Evolutionary conservation across 805 yeast genomes (phyloP), one percentile per base, ranked within the genome.

Genomic region (Wickerhamomyces bisporus): DNA sequence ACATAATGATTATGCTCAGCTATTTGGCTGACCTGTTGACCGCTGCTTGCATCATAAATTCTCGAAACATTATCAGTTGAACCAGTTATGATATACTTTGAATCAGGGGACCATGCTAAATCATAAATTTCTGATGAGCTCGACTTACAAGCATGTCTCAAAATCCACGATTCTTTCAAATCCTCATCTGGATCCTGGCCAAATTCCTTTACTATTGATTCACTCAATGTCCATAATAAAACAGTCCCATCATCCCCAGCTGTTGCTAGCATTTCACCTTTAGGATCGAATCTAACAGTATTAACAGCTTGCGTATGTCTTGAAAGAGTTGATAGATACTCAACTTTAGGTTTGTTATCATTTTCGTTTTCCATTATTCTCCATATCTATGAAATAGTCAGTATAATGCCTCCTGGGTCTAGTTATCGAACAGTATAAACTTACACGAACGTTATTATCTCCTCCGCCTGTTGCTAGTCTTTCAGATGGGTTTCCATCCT

Each of bases 181-280:
- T 77, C 85, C 31, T 75, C 81, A 29, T 69, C 72, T 41, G 43
- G 43, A 11, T 45, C 58, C 13, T 52, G 64, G 2, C 86, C 89
- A 54, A 80, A 78, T 28, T 82, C 86, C 43, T 68, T 67, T 6
- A 74, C 67, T 14, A 78, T 64, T 4, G 65, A 64, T 33, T 76
- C 79, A 17, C 77, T 65, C 16, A 71, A 65, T 29, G 65, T 69
- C 98, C 98, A 93, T 26, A 93, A 61, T 45, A 89, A 67, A 19
- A 93, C 73, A 6, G 82, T 77, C 2, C 98, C 98, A 58, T 93
- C 98, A 55, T 93, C 99, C 3, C 97, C 95, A 0, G 96, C 97
- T 0, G 91, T 74, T 0, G 98, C 98, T 17, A 93, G 64, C 6
- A 72, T 47, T 34, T 73, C 69, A 1, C 96, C 96, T 3, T 58